Base-by-base conservation (phyloP, 768 basidiomycete genomes). In the button mushroom (Agaricus bisporus) region DNA sequence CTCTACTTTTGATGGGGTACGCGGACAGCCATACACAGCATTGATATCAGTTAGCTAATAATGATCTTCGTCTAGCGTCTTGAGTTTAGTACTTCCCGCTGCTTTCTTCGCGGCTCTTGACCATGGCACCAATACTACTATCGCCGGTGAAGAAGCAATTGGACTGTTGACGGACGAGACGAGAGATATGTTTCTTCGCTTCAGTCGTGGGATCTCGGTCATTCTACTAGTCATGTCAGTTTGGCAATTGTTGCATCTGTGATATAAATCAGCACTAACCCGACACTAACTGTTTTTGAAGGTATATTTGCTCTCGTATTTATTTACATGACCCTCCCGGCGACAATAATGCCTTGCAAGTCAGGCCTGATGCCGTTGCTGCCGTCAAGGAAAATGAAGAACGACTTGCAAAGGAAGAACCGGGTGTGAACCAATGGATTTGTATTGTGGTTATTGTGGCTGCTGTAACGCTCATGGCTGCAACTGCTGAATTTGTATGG, bases 321-420 rank as follows among this genome's bases (percentile, higher is more conserved):
- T 90, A 79, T 68, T 65, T 87, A 37, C 82, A 85, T 65, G 77
- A 87, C 60, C 86, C 86, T 2, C 86, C 86, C 0, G 85, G 85
- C 5, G 73, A 81, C 1, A 73, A 74, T 25, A 75, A 80, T 53
- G 70, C 68, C 18, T 67, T 80, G 15, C 60, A 61, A 10, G 62
- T 70, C 4, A 68, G 70, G 29, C 70, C 75, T 2, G 67, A 75
- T 41, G 77, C 79, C 4, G 77, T 81, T 17, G 63, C 64, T 28
- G 73, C 73, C 9, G 62, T 81, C 28, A 70, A 67, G 53, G 65
- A 73, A 9, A 69, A 76, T 55, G 70, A 73, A 28, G 63, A 63
- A 11, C 60, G 66, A 1, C 59, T 76, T 10, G 63, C 68, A 10
- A 48, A 59, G 4, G 60, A 64, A 17, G 77, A 80, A 26, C 85